A percentile compares a stretch with the other conserved stretches of the same genome.
Conservation (phyloP, 805 yeast species). For the Lipomyces yamanashiensis region DNA sequence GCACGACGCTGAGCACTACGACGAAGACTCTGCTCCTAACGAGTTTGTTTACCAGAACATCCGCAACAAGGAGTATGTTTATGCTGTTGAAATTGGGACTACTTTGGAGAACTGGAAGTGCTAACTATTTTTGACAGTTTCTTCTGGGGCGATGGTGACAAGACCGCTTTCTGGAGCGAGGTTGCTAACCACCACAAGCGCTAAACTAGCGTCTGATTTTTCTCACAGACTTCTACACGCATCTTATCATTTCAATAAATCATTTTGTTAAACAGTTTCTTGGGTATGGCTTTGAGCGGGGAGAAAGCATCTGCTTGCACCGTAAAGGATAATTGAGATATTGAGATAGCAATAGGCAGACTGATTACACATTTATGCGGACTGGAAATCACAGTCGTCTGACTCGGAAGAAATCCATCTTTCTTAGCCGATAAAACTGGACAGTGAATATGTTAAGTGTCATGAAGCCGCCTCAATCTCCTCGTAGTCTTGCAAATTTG, state of each 20-base stretch:
- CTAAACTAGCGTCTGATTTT: background rate
- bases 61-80: conserved; percentile 64
- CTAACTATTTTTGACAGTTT: conserved; percentile 46
- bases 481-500: no score
- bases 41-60: conserved; percentile 91
- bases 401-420: no score
- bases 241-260: conserved; percentile 5
- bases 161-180: conserved; percentile 95
- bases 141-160: conserved; percentile 99
- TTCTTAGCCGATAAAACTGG: no score
- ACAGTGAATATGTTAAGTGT: no score
- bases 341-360: no score
- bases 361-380: no score
- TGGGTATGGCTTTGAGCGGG: no score
- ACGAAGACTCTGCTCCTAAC: conserved; percentile 91
- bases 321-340: no score
- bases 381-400: no score
- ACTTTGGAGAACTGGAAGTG: background rate
- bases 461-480: no score
- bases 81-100: background rate
- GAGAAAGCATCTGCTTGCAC: no score
- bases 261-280: background rate
- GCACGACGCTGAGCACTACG: conserved; percentile 55
- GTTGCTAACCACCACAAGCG: conserved; percentile 79
- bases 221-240: background rate